These are phyloP conservation scores for Pyrus betulifolia DNA, from an alignment of 306 rosid species.

Conservation along the genomic window DNA sequence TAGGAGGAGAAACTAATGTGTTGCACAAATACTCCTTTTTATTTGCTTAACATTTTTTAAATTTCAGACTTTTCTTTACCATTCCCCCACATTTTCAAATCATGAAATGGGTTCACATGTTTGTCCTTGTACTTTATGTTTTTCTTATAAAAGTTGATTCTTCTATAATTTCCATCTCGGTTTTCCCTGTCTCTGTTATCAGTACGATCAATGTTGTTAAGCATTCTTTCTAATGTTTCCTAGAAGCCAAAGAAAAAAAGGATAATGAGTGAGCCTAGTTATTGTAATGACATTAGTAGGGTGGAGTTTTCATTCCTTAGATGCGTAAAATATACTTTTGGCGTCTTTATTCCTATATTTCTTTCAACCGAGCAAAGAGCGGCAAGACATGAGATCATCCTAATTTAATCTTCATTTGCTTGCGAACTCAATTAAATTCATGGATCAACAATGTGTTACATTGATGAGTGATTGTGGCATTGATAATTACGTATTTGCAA, in stretches of 20 bases:
- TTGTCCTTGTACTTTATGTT: neutral
- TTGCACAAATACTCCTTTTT: neutral
- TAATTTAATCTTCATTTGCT: neutral
- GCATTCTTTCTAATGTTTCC: neutral
- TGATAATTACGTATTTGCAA: neutral
- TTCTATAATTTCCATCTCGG: neutral
- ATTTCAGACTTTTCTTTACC: neutral
- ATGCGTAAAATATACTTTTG: neutral
- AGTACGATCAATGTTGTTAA: neutral
- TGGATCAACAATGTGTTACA: neutral
- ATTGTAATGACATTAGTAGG: neutral
- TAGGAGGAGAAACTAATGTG: neutral
- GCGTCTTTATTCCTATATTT: neutral
- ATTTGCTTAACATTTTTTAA: neutral
- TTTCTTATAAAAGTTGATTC: neutral
- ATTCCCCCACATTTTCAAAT: neutral
- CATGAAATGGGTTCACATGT: neutral
- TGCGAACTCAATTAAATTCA: neutral
- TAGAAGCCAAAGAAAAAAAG: neutral
- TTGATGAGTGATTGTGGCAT: neutral
- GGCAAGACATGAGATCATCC: neutral
- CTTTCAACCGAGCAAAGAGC: neutral
- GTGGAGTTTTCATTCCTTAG: neutral
- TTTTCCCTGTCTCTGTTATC: neutral
- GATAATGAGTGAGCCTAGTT: neutral